These are phyloP conservation scores for Amanita rubescens DNA, from an alignment of 768 basidiomycete genomes.

Conservation along the genomic window DNA sequence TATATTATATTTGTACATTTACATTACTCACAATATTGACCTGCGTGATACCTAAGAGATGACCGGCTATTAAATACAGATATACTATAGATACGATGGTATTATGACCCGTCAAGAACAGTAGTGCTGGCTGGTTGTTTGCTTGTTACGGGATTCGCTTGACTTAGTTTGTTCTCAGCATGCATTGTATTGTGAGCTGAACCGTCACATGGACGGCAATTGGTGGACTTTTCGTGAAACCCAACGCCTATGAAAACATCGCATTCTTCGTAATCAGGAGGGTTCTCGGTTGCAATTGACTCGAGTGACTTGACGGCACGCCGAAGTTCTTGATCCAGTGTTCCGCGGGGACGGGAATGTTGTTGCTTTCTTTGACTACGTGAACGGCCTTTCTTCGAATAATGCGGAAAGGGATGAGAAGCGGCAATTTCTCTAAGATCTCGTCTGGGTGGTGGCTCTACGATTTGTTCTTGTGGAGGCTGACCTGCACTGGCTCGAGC, in stretches of 20 bases:
- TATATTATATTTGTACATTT: background rate
- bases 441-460: background rate
- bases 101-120: background rate
- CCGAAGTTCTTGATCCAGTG: constrained; percentile 63
- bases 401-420: background rate
- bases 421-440: background rate
- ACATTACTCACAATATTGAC: background rate
- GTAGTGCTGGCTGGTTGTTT: background rate
- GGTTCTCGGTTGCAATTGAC: constrained; percentile 26
- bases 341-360: constrained; percentile 16
- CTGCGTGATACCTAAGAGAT: background rate
- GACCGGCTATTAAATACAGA: background rate
- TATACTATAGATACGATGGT: background rate
- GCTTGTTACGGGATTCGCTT: background rate
- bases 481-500: background rate
- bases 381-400: background rate
- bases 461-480: background rate
- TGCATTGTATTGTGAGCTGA: too few species aligned
- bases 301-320: constrained; percentile 27
- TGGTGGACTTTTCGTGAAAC: constrained; percentile 34
- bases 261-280: constrained; percentile 36
- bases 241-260: constrained; percentile 49
- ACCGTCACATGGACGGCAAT: too few species aligned
- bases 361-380: background rate
- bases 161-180: background rate